Conservation (phyloP, 2,329 filamentous ascomycete species). For the Colletotrichum cordylinicola region DNA sequence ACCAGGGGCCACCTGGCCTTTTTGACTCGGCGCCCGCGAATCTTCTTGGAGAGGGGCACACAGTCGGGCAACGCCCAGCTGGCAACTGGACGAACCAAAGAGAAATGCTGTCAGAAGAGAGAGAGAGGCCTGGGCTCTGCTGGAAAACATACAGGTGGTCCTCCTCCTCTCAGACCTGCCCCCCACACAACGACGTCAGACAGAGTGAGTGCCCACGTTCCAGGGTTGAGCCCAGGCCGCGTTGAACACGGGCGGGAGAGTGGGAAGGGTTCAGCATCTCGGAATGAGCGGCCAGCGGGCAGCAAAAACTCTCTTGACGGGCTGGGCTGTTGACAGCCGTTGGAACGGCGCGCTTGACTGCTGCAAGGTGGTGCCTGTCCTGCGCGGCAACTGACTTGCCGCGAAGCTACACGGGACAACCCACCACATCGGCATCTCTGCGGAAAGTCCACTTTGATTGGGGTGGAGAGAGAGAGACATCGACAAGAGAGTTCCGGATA, state of each 20-base stretch:
- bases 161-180: background rate
- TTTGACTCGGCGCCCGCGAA: background rate
- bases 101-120: background rate
- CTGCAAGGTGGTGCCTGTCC: conserved; percentile 1
- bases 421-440: background rate
- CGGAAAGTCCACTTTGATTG: background rate
- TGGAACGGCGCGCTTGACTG: background rate
- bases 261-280: background rate
- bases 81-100: background rate
- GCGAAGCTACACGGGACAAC: background rate
- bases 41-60: background rate
- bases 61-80: background rate
- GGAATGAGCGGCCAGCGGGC: background rate
- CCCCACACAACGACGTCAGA: conserved; percentile 16
- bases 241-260: background rate
- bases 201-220: background rate
- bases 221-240: background rate
- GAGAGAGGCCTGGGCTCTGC: background rate
- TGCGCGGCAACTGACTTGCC: background rate
- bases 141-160: background rate
- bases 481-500: background rate
- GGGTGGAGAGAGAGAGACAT: background rate
- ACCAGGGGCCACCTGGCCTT: background rate
- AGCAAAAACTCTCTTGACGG: background rate
- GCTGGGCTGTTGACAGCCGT: background rate